Percentiles rank a stretch among this genome's conserved stretches.
These are phyloP conservation scores for Baffinella frigidus DNA, from an alignment of 208 protist species.

Conservation along the genomic window DNA sequence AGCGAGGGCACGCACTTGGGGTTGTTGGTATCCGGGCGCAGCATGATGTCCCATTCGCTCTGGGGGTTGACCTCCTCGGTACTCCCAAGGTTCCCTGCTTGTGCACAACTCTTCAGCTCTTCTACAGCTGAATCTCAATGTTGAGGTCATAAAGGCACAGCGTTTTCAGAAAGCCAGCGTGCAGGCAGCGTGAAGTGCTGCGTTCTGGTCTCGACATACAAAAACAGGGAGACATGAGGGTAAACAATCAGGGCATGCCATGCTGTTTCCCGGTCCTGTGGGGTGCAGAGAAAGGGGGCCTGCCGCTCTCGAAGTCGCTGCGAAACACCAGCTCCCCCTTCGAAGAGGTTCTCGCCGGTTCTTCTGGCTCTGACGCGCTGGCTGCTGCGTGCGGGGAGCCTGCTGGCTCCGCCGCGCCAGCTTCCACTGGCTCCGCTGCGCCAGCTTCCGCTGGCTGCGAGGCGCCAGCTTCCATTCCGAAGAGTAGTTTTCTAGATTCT, in stretches of 20 bases:
- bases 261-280: not conserved
- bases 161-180: too few relatives aligned
- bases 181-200: too few relatives aligned
- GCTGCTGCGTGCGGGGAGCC: too few relatives aligned
- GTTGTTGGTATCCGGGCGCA: constrained; percentile 60
- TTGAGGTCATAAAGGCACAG: not conserved
- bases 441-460: too few relatives aligned
- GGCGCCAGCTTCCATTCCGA: too few relatives aligned
- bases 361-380: too few relatives aligned
- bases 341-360: not conserved
- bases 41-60: constrained; percentile 50
- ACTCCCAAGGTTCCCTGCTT: not conserved
- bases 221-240: not conserved
- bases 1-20: too few relatives aligned
- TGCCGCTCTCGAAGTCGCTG: constrained; percentile 6
- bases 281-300: not conserved
- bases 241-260: not conserved
- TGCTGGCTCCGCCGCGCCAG: too few relatives aligned
- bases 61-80: not conserved
- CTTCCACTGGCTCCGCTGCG: too few relatives aligned
- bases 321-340: not conserved
- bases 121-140: not conserved
- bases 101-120: not conserved
- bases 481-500: too few relatives aligned
- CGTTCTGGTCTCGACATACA: too few relatives aligned